These are phyloP conservation scores for Trametes gibbosa DNA, from an alignment of 768 basidiomycete genomes.

Conservation along the genomic window DNA sequence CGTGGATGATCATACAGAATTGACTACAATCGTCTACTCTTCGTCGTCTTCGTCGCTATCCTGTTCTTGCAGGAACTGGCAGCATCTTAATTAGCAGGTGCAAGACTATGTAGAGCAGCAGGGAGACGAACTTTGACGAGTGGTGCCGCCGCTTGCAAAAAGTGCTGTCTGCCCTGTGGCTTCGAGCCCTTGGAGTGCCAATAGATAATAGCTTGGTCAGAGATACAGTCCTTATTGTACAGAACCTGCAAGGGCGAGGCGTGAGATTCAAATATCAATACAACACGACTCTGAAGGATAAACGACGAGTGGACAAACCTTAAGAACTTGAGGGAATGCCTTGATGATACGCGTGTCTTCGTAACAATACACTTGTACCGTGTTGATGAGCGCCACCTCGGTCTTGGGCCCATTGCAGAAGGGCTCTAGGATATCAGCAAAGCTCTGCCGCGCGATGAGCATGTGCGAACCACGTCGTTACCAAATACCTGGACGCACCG, in stretches of 20 bases:
- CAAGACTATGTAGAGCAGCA: conserved; percentile 4
- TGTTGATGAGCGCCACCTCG: conserved; percentile 92
- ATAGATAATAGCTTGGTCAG: conserved; percentile 95
- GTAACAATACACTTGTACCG: conserved; percentile 94
- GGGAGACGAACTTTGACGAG: conserved; percentile 95
- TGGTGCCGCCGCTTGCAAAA: conserved; percentile 83
- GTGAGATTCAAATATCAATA: background rate
- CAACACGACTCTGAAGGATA: background rate
- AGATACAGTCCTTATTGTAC: conserved; percentile 94
- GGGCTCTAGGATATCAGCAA: conserved; percentile 80
- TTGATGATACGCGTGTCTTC: conserved; percentile 95
- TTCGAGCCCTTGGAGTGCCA: conserved; percentile 98
- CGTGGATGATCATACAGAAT: too few relatives aligned
- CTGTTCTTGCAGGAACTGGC: conserved; percentile 86
- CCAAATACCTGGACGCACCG: conserved; percentile 48
- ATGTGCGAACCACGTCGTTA: background rate
- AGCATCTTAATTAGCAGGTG: background rate
- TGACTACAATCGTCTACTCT: conserved; percentile 28
- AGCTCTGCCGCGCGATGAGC: conserved; percentile 51
- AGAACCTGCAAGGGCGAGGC: conserved; percentile 54
- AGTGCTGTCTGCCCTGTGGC: conserved; percentile 92
- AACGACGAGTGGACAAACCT: conserved; percentile 43
- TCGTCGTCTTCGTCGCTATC: conserved; percentile 78
- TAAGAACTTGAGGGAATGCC: conserved; percentile 92
- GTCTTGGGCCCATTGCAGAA: conserved; percentile 89